These are phyloP conservation scores for Gossypium raimondii DNA, from an alignment of 345 rosid species.

Conservation along the genomic window DNA sequence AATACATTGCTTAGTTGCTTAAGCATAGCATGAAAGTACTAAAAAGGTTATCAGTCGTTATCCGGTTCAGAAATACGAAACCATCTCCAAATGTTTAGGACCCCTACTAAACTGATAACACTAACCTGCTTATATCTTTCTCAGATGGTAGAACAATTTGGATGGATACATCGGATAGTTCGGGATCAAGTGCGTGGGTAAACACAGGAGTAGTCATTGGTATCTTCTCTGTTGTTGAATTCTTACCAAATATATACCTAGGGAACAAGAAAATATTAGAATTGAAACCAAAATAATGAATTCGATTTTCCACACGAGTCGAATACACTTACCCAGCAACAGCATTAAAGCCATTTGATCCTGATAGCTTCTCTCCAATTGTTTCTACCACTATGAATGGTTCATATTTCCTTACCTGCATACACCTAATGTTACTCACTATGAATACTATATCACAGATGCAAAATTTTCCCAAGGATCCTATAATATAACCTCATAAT, in stretches of 20 bases:
- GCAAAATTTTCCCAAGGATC: too few relatives aligned
- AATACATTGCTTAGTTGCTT: neutral
- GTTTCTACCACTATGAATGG: slow-evolving; percentile 80
- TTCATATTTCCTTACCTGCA: slow-evolving; percentile 61
- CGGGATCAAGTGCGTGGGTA: slow-evolving; percentile 26
- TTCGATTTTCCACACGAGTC: neutral
- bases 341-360: slow-evolving; percentile 20
- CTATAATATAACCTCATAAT: slow-evolving; percentile 52
- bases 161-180: slow-evolving; percentile 53
- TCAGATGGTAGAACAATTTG: slow-evolving; percentile 74
- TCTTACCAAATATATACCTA: slow-evolving; percentile 51
- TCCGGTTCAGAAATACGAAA: neutral
- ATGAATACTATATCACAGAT: neutral
- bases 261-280: neutral
- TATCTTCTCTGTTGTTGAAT: slow-evolving; percentile 15
- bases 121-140: slow-evolving; percentile 62
- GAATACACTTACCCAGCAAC: slow-evolving; percentile 1
- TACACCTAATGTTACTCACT: neutral
- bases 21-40: neutral
- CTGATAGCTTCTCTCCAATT: slow-evolving; percentile 66
- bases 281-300: neutral
- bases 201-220: slow-evolving; percentile 20
- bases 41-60: neutral
- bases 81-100: neutral
- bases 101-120: neutral